phyloP scores from a whole-genome alignment of 768 basidiomycete genomes.

The Psilocybe tampanensis region DNA sequence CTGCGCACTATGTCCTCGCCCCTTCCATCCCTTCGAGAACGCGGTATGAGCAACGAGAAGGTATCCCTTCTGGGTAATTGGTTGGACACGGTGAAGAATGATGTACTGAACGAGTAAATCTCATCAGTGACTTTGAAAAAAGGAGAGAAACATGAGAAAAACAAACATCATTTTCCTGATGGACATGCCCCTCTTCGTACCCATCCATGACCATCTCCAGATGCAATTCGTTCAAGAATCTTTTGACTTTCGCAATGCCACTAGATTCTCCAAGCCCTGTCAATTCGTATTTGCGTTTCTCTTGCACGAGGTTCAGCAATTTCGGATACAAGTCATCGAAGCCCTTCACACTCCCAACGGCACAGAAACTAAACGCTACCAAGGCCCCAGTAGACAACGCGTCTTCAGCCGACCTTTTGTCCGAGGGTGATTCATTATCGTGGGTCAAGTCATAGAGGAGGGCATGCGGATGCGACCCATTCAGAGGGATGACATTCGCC shows the following conservation, averaged over 20 bases:
- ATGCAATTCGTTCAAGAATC: slow-evolving; percentile 85
- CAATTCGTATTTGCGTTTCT: slow-evolving; percentile 79
- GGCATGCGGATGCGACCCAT: slow-evolving; percentile 90
- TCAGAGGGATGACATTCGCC: slow-evolving; percentile 76
- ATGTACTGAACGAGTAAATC: slow-evolving; percentile 68
- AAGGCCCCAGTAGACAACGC: slow-evolving; percentile 92
- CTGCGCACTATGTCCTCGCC: slow-evolving; percentile 75
- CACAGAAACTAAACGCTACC: slow-evolving; percentile 88
- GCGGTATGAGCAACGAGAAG: slow-evolving; percentile 91
- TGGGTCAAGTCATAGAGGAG: slow-evolving; percentile 96
- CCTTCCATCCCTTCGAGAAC: slow-evolving; percentile 80
- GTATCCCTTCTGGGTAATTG: slow-evolving; percentile 88
- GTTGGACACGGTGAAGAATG: slow-evolving; percentile 89
- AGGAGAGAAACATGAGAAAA: background rate
- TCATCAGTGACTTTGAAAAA: background rate
- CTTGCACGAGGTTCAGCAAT: slow-evolving; percentile 85
- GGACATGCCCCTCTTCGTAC: slow-evolving; percentile 92
- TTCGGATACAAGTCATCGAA: slow-evolving; percentile 98
- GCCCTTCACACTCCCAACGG: slow-evolving; percentile 92
- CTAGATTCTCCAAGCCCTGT: slow-evolving; percentile 57
- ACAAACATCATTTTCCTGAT: slow-evolving; percentile 93
- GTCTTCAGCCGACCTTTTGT: slow-evolving; percentile 94
- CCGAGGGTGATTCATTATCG: slow-evolving; percentile 91
- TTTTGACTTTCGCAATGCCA: slow-evolving; percentile 60
- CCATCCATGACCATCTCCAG: slow-evolving; percentile 89